Base-by-base conservation (phyloP, 2,329 filamentous ascomycete species). In the Biscogniauxia mediterranea region DNA sequence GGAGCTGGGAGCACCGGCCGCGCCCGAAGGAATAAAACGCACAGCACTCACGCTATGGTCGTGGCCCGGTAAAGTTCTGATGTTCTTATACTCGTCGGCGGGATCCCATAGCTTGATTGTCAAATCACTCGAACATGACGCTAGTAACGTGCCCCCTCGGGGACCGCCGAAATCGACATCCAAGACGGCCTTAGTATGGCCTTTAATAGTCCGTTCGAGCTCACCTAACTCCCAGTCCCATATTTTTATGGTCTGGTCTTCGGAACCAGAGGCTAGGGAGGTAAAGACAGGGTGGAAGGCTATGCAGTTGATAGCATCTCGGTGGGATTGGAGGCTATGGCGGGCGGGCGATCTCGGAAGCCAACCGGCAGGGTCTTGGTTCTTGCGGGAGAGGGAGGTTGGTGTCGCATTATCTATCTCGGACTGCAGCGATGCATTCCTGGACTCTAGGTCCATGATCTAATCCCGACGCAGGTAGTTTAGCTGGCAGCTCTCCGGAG, bases 191-290 rank as follows among this genome's bases (percentile, higher is more conserved):
- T 91, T 93, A 5, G 93, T 97, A 72, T 97, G 94, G 1, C 92
- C 93, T 74, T 97, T 97, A 60, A 97, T 85, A 0, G 93, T 97
- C 64, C 89, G 82, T 75, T 97, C 93, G 3, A 96, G 81, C 76
- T 97, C 93, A 54, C 94, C 94, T 23, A 96, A 79, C 71, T 97
- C 93, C 90, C 93, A 97, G 72, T 97, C 93, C 93, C 93, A 97
- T 59, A 97, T 93, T 72, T 97, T 97, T 75, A 98, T 96, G 7
- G 91, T 96, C 58, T 87, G 91, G 75, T 97, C 94, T 74, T 97
- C 93, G 8, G 93, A 96, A 17, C 91, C 93, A 0, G 92, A 95
- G 9, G 93, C 94, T 21, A 97, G 81, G 5, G 91, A 94, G 9
- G 92, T 94, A 77, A 96, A 97, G 32, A 95, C 83, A 0, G 93